Base-by-base conservation (phyloP, 1,139 yeast genomes). In the Chernovozyma sophiae-reginae region DNA sequence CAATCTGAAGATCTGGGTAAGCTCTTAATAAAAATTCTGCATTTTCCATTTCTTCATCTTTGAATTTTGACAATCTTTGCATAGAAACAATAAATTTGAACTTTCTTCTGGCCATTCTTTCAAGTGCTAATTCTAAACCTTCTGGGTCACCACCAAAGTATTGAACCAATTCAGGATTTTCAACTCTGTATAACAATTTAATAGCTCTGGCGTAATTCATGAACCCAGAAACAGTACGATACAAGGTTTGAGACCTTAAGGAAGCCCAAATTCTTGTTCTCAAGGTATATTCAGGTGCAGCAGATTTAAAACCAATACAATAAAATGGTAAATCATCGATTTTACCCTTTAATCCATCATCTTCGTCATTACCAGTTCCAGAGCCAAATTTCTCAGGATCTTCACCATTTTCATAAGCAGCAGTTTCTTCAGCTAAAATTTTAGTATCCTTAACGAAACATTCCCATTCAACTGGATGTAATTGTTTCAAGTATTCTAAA, bases 201-300 rank as follows among this genome's bases (percentile, higher is more conserved):
- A 92, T 90, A 41, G 98, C 98, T 72, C 97, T 86, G 22, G 97
- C 94, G 62, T 92, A 92, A 69, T 92, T 92, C 98, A 92, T 92
- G 74, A 92, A 92, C 62, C 98, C 98, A 47, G 97, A 89, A 42
- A 92, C 96, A 48, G 98, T 92, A 74, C 98, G 87, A 74, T 92
- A 92, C 65, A 92, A 74, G 36, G 98, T 92, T 74, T 92, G 98
- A 36, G 97, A 92, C 68, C 97, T 86, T 59, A 92, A 79, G 34
- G 98, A 92, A 36, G 98, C 98, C 98, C 98, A 92, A 56, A 92
- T 92, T 75, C 98, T 82, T 11, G 98, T 92, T 74, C 98, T 86
- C 60, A 92, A 74, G 46, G 97, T 92, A 67, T 92, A 92, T 68
- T 92, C 98, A 38, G 98, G 98, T 48, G 98, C 97, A 63, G 98